A percentile compares a stretch with the other conserved stretches of the same genome.
phyloP scores from a whole-genome alignment of 2,329 filamentous ascomycete species.

The Fusarium tuaranense region DNA sequence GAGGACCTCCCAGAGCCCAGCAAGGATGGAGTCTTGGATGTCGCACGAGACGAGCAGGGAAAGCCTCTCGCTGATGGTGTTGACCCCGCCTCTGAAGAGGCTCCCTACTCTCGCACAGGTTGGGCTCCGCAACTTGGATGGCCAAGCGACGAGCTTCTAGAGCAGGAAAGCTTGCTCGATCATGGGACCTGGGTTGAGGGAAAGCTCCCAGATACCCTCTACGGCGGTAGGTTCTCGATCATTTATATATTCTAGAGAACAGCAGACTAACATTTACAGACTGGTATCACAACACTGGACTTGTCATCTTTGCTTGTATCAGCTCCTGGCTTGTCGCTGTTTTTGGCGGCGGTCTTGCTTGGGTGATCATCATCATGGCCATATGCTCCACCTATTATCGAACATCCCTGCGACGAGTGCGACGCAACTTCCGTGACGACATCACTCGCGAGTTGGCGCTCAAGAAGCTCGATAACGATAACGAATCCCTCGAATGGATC shows the following conservation, averaged over 20 bases:
- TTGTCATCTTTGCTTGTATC: slow-evolving; percentile 94
- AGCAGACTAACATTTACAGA: slow-evolving; percentile 62
- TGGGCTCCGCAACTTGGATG: slow-evolving; percentile 91
- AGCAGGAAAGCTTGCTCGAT: slow-evolving; percentile 79
- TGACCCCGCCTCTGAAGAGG: slow-evolving; percentile 64
- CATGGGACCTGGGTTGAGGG: slow-evolving; percentile 90
- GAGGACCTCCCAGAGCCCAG: slow-evolving; percentile 83
- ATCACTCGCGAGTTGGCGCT: slow-evolving; percentile 90
- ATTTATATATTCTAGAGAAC: neutral
- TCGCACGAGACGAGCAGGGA: slow-evolving; percentile 62
- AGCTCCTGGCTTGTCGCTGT: slow-evolving; percentile 90
- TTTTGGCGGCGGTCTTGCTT: slow-evolving; percentile 90
- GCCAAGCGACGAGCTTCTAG: slow-evolving; percentile 66
- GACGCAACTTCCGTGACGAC: slow-evolving; percentile 96
- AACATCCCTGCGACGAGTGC: slow-evolving; percentile 91
- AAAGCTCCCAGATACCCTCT: slow-evolving; percentile 88
- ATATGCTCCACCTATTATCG: slow-evolving; percentile 95
- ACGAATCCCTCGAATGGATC: slow-evolving; percentile 97
- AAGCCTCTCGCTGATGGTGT: slow-evolving; percentile 62
- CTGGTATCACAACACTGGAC: slow-evolving; percentile 97
- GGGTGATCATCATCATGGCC: slow-evolving; percentile 94
- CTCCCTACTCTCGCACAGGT: slow-evolving; percentile 69
- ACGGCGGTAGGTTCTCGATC: slow-evolving; percentile 74
- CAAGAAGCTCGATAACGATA: slow-evolving; percentile 87
- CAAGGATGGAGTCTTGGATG: slow-evolving; percentile 74